Evolutionary conservation across 2,329 filamentous ascomycete genomes (phyloP).

Genomic region (Chrysoporthe puriensis): DNA sequence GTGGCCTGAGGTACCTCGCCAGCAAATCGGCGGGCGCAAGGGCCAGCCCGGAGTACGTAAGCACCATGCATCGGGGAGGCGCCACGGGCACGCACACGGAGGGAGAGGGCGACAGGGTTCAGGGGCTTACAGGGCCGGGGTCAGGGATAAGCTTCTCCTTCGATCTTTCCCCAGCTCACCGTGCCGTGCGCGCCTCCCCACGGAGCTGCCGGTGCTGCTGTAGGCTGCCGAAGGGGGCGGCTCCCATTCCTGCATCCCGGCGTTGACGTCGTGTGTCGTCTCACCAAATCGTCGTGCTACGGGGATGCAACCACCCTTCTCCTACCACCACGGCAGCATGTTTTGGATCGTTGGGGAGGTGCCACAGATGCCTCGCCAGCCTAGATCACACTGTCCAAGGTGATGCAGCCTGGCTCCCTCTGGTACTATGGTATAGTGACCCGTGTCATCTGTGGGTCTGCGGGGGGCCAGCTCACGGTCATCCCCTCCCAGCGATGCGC

Average conservation of each 20-base stretch:
- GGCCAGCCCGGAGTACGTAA: background rate
- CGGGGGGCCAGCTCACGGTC: background rate
- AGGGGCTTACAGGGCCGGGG: background rate
- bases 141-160: background rate
- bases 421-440: background rate
- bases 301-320: background rate
- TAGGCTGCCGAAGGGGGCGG: too few relatives aligned
- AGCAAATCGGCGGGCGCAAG: background rate
- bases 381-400: background rate
- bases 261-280: background rate
- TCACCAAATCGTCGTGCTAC: background rate
- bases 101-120: background rate
- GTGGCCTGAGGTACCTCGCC: background rate
- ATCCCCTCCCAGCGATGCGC: background rate
- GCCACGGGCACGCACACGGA: too few relatives aligned
- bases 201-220: too few relatives aligned
- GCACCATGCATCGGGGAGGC: background rate
- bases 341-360: background rate
- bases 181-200: too few relatives aligned
- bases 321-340: background rate
- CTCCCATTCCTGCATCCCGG: too few relatives aligned
- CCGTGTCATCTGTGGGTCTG: background rate
- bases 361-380: background rate
- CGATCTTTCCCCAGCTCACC: too few relatives aligned
- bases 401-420: background rate